Evolutionary conservation across 768 basidiomycete species (phyloP).

Genomic region (Mycena sanguinolenta): DNA sequence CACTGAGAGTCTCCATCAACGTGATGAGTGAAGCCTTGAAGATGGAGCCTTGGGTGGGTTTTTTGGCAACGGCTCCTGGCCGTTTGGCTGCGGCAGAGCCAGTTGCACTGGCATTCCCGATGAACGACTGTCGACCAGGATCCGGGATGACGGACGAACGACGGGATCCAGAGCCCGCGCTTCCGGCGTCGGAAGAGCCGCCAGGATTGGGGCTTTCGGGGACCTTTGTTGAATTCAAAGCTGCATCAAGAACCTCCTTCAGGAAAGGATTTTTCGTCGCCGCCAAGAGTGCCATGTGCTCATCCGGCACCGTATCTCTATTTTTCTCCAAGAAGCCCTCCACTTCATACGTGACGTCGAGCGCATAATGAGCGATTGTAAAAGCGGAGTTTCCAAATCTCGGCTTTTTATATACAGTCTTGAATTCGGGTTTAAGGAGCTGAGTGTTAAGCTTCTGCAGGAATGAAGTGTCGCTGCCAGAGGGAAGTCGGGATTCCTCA

Average conservation of each 20-base stretch:
- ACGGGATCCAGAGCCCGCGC: conserved; percentile 79
- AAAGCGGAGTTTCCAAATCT: conserved; percentile 98
- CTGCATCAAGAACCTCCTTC: conserved; percentile 93
- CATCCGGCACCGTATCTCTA: conserved; percentile 97
- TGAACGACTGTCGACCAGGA: conserved; percentile 82
- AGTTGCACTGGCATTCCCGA: conserved; percentile 54
- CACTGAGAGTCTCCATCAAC: conserved; percentile 96
- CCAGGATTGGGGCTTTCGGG: conserved; percentile 77
- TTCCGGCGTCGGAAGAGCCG: conserved; percentile 80
- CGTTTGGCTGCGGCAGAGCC: conserved; percentile 63
- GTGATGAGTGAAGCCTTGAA: conserved; percentile 96
- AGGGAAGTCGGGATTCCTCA: conserved; percentile 96
- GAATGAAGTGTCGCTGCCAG: conserved; percentile 94
- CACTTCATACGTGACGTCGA: conserved; percentile 98
- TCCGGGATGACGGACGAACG: conserved; percentile 90
- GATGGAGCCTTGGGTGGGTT: conserved; percentile 98
- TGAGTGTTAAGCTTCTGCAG: conserved; percentile 92
- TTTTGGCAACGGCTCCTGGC: conserved; percentile 78
- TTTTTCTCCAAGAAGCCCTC: conserved; percentile 99
- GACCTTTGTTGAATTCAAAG: conserved; percentile 79
- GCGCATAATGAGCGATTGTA: conserved; percentile 97
- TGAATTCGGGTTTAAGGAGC: conserved; percentile 87
- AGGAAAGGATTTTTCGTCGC: conserved; percentile 92
- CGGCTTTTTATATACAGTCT: conserved; percentile 95
- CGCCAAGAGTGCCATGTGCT: conserved; percentile 92